phyloP scores from a whole-genome alignment of 305 asterid genomes.

The Rubia balearica region DNA sequence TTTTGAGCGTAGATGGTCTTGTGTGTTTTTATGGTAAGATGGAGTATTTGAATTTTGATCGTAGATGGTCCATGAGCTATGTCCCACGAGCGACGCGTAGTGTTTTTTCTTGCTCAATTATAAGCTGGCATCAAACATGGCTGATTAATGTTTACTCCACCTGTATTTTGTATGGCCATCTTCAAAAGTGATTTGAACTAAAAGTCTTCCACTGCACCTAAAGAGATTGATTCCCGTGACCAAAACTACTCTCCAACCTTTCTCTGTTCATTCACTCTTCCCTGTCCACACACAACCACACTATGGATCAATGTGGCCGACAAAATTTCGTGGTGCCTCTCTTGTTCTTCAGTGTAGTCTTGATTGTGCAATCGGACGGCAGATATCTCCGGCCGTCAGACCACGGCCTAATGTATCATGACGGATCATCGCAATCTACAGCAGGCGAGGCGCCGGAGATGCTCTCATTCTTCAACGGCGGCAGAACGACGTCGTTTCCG shows the following conservation, averaged over 20 bases:
- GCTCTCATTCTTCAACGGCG: slow-evolving; percentile 26
- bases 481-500: slow-evolving; percentile 20
- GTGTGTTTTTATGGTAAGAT: too few species aligned
- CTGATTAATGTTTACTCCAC: too few species aligned
- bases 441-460: slow-evolving; percentile 20
- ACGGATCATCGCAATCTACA: slow-evolving; percentile 7
- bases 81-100: too few species aligned
- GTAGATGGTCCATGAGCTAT: too few species aligned
- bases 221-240: not conserved
- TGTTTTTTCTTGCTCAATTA: too few species aligned
- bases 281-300: not conserved
- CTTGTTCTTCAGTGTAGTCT: not conserved
- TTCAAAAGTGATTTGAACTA: not conserved
- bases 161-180: not conserved
- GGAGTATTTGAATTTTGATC: too few species aligned
- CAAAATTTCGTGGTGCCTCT: not conserved
- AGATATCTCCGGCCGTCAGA: slow-evolving; percentile 41
- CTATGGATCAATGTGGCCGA: slow-evolving; percentile 1
- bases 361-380: slow-evolving; percentile 16
- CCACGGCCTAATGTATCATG: slow-evolving; percentile 30
- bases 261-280: not conserved
- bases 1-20: too few species aligned
- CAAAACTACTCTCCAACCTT: not conserved
- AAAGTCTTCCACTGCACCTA: not conserved
- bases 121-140: too few species aligned